Base-by-base conservation (phyloP, 2,329 filamentous ascomycete genomes). In the Lecanicillium sp. region DNA sequence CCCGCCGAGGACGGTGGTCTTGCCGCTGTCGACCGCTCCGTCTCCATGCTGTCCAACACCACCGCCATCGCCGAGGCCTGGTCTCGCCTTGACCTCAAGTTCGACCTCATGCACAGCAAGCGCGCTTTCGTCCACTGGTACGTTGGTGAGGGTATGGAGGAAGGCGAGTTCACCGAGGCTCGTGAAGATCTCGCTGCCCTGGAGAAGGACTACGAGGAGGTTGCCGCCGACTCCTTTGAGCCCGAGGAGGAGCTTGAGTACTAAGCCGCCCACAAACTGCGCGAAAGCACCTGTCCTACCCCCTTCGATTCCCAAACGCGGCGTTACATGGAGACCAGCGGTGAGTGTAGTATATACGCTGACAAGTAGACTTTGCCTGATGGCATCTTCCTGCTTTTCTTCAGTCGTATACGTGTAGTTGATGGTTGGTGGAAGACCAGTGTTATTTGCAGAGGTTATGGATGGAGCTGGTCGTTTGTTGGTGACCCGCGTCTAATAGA, bases 71-170 rank as follows among this genome's bases (percentile, higher is more conserved):
- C 80, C 44, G 80, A 84, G 64, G 80, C 81, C 38, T 84, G 80
- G 80, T 81, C 78, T 44, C 75, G 79, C 47, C 72, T 84, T 35
- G 79, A 83, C 64, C 69, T 81, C 72, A 84, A 84, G 68, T 84
- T 85, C 62, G 80, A 84, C 53, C 79, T 84, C 53, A 84, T 84
- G 81, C 83, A 84, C 72, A 80, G 74, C 66, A 84, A 84, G 74
- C 79, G 81, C 49, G 80, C 81, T 44, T 84, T 85, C 53, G 80
- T 84, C 33, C 80, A 85, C 66, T 84, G 81, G 81, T 85, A 85
- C 50, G 86, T 92, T 39, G 86, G 86, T 49, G 86, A 92, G 68
- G 86, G 86, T 67, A 92, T 92, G 86, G 86, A 92, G 69, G 86
- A 92, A 62, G 86, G 86, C 54, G 86, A 92, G 64, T 92, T 92